A percentile compares a stretch with the other conserved stretches of the same genome.
Evolutionary conservation across 805 yeast species (phyloP).

Genomic region (Nakazawaea ernobii): DNA sequence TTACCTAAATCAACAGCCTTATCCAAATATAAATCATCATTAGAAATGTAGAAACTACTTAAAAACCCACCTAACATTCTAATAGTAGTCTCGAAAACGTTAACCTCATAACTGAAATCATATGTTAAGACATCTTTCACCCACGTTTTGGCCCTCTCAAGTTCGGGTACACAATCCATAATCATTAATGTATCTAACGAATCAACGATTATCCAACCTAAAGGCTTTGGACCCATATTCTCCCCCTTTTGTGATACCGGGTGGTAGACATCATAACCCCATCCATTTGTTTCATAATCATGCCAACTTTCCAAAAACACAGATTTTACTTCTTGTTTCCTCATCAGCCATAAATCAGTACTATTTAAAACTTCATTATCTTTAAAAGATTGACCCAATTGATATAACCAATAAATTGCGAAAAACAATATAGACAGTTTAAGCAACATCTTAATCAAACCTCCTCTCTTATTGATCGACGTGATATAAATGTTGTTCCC

Average conservation of each 20-base stretch:
- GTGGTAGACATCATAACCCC: slow-evolving; percentile 77
- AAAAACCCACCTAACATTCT: slow-evolving; percentile 92
- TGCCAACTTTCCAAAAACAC: slow-evolving; percentile 75
- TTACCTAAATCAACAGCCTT: slow-evolving; percentile 79
- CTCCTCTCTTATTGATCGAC: slow-evolving; percentile 6
- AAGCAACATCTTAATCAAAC: slow-evolving; percentile 31
- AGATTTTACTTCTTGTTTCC: slow-evolving; percentile 53
- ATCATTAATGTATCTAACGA: slow-evolving; percentile 75
- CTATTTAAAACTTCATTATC: slow-evolving; percentile 1
- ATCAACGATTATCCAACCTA: slow-evolving; percentile 94
- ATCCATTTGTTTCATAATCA: slow-evolving; percentile 67
- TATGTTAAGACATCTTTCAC: slow-evolving; percentile 64
- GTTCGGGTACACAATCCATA: slow-evolving; percentile 65
- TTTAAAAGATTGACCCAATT: slow-evolving; percentile 9
- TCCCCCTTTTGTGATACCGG: slow-evolving; percentile 60
- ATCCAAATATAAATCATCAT: slow-evolving; percentile 66
- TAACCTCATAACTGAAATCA: slow-evolving; percentile 68
- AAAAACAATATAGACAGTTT: slow-evolving; percentile 40
- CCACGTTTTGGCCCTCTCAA: slow-evolving; percentile 66
- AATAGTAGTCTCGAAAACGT: slow-evolving; percentile 90
- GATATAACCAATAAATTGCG: slow-evolving; percentile 27
- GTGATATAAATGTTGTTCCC: slow-evolving; percentile 9
- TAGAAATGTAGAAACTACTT: slow-evolving; percentile 69
- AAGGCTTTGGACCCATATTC: slow-evolving; percentile 74
- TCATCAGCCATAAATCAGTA: slow-evolving; percentile 35